A percentile compares a stretch with the other conserved stretches of the same genome.
Evolutionary conservation across 768 basidiomycete species (phyloP).

Genomic region (Xerocomus brunneocitrinus): DNA sequence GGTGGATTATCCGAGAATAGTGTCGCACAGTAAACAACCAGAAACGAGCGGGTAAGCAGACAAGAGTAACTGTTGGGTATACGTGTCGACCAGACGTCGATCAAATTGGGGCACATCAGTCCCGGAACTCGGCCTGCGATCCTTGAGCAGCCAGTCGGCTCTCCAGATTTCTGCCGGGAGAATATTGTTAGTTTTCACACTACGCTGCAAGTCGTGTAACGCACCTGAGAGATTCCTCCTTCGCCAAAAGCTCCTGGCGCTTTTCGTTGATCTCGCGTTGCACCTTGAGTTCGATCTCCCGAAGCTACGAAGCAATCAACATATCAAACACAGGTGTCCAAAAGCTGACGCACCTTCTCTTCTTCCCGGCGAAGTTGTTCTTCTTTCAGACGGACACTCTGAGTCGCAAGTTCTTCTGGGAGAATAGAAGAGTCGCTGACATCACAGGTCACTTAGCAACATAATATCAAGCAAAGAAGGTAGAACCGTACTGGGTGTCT

Average conservation of each 20-base stretch:
- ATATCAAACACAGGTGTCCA: conserved; percentile 1
- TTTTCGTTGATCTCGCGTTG: conserved; percentile 98
- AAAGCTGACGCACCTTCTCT: conserved; percentile 63
- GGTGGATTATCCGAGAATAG: conserved; percentile 35
- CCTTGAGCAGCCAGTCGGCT: conserved; percentile 88
- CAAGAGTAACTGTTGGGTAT: conserved; percentile 36
- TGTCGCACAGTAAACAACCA: conserved; percentile 32
- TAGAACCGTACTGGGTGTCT: conserved; percentile 56
- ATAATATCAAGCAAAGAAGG: background rate
- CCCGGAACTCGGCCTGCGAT: conserved; percentile 73
- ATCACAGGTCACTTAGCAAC: conserved; percentile 22
- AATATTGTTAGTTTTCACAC: background rate
- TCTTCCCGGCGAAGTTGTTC: conserved; percentile 96
- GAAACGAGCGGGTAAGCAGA: conserved; percentile 32
- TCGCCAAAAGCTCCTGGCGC: conserved; percentile 92
- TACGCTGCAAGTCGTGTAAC: conserved; percentile 14
- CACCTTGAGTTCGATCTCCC: conserved; percentile 97
- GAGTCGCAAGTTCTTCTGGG: conserved; percentile 94
- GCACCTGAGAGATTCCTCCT: conserved; percentile 89
- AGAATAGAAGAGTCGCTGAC: conserved; percentile 81
- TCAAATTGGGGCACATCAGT: conserved; percentile 38
- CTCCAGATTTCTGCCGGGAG: conserved; percentile 66
- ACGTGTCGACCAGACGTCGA: conserved; percentile 27
- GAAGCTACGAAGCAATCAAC: conserved; percentile 50
- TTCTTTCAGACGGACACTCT: conserved; percentile 96